Evolutionary conservation across 768 basidiomycete genomes (phyloP), one percentile per base, ranked within the genome.

Genomic region (Lentinula sp.): DNA sequence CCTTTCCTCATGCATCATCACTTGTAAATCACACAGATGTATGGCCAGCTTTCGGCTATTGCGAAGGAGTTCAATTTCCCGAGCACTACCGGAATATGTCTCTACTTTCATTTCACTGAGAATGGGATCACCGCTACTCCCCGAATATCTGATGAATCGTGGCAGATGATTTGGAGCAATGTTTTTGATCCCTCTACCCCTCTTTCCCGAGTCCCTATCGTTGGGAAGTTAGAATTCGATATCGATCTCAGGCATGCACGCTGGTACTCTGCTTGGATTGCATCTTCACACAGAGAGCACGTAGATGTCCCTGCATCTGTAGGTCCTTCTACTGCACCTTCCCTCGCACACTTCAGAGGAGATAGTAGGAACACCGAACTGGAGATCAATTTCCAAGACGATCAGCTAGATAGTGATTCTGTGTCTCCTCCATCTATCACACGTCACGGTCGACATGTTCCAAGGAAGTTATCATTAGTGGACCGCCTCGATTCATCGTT

Each of bases 151-250:
- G 89, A 92, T 59, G 90, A 90, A 59, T 80, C 82, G 8, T 94
- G 92, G 92, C 79, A 80, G 57, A 72, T 84, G 35, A 76, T 93
- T 2, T 93, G 89, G 87, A 75, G 73, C 42, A 82, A 86, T 68
- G 74, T 84, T 62, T 78, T 84, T 46, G 82, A 86, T 35, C 64
- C 77, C 42, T 71, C 74, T 23, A 61, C 71, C 21, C 65, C 75
- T 61, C 65, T 68, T 28, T 69, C 70, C 23, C 77, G 76, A 55
- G 68, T 82, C 18, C 86, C 90, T 0, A 86, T 95, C 60, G 79
- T 83, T 48, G 94, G 91, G 4, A 85, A 82, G 15, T 80, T 96
- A 32, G 93, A 95, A 72, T 94, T 95, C 70, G 93, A 95, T 72
- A 82, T 95, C 50, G 93, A 95, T 73, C 62, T 82, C 50, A 76